Conservation (phyloP, 139 green algal species). For the Nannochloris sp. region DNA sequence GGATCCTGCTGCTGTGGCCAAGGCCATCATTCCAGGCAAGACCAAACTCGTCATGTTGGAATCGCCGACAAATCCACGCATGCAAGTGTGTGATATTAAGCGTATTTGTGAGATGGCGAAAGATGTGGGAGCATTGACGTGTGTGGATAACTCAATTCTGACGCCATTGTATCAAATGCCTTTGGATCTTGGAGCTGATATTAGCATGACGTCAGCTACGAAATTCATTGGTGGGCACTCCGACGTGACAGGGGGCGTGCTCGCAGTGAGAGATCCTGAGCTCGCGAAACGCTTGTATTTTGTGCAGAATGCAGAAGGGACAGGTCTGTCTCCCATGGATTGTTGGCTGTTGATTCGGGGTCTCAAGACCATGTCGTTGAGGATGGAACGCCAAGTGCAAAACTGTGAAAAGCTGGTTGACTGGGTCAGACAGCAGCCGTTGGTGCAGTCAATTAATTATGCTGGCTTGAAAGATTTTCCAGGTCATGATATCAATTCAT, state of each 20-base stretch:
- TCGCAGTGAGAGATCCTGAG: conserved; percentile 67
- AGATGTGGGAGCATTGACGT: conserved; percentile 64
- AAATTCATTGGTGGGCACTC: conserved; percentile 95
- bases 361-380: conserved; percentile 94
- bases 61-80: conserved; percentile 95
- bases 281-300: conserved; percentile 84
- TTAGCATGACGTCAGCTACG: conserved; percentile 91
- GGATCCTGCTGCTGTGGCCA: conserved; percentile 54
- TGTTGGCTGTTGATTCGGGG: conserved; percentile 92
- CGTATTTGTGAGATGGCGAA: conserved; percentile 61
- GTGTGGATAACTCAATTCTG: conserved; percentile 98
- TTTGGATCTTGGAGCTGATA: conserved; percentile 87
- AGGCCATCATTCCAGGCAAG: conserved; percentile 52
- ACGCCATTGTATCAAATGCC: conserved; percentile 69
- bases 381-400: conserved; percentile 73
- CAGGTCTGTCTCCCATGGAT: conserved; percentile 82
- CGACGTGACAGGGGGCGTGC: conserved; percentile 86
- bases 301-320: conserved; percentile 84
- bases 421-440: conserved; percentile 73
- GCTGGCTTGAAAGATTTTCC: conserved; percentile 51
- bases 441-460: conserved; percentile 84
- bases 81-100: conserved; percentile 91
- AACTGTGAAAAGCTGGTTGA: conserved; percentile 63
- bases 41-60: conserved; percentile 94
- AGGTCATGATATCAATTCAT: conserved; percentile 45